Evolutionary conservation across 169 alveolate genomes (phyloP).

Genomic region (Perkinsus chesapeaki): DNA sequence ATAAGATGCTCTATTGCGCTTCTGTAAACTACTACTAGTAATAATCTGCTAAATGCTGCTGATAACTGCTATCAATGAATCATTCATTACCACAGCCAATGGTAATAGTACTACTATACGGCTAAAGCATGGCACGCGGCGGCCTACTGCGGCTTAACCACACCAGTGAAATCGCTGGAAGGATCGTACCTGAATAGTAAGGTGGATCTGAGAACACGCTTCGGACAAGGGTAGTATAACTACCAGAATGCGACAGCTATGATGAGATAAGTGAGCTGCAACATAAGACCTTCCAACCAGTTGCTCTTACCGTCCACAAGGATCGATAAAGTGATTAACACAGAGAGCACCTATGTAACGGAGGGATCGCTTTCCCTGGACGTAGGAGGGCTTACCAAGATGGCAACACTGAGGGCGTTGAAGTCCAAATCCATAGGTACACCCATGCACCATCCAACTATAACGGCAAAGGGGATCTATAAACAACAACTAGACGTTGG

Average conservation of each 20-base stretch:
- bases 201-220: neutral
- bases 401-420: conserved; percentile 51
- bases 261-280: conserved; percentile 61
- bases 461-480: conserved; percentile 65
- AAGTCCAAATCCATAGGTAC: conserved; percentile 68
- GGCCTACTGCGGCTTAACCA: neutral
- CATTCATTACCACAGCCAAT: no score
- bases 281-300: conserved; percentile 72
- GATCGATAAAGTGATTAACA: conserved; percentile 42
- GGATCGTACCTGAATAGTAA: neutral
- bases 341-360: neutral
- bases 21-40: no score
- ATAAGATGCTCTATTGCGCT: no score
- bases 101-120: neutral
- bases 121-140: neutral
- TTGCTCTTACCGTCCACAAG: conserved; percentile 73
- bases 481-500: neutral
- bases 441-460: conserved; percentile 68
- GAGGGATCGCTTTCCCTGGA: neutral
- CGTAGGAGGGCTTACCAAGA: neutral
- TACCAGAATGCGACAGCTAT: conserved; percentile 65
- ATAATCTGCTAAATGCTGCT: no score
- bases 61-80: no score
- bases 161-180: neutral
- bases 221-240: neutral